phyloP scores from a whole-genome alignment of 2,329 filamentous ascomycete species.

The Cordyceps fumosorosea region DNA sequence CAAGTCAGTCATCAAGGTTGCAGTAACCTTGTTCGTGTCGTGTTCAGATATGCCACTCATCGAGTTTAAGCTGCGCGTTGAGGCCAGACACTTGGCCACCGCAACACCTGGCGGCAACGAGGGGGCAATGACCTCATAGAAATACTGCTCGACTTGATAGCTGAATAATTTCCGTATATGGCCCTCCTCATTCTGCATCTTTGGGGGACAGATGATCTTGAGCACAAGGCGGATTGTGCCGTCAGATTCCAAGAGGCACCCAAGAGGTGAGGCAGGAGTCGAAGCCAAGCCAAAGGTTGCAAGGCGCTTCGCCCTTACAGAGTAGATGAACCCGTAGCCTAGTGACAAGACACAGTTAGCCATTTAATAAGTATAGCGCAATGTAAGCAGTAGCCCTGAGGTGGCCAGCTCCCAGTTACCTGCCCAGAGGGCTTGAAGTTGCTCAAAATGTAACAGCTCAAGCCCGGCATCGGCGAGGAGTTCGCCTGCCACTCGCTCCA shows the following conservation, averaged over 20 bases:
- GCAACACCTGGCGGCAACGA: constrained; percentile 35
- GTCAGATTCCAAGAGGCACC: background rate
- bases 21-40: constrained; percentile 35
- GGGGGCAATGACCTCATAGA: constrained; percentile 53
- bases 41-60: constrained; percentile 17
- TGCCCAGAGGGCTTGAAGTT: constrained; percentile 42
- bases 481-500: background rate
- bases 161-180: constrained; percentile 60
- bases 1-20: constrained; percentile 53
- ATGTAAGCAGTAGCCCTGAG: background rate
- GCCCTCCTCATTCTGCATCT: constrained; percentile 43
- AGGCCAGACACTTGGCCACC: constrained; percentile 45
- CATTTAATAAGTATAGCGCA: background rate
- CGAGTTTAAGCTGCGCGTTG: constrained; percentile 23
- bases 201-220: constrained; percentile 53
- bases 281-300: constrained; percentile 13
- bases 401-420: background rate
- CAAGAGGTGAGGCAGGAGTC: background rate
- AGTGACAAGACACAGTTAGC: background rate
- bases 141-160: constrained; percentile 61
- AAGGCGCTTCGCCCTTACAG: constrained; percentile 37
- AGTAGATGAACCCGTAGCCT: constrained; percentile 50
- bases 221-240: constrained; percentile 41
- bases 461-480: constrained; percentile 34
- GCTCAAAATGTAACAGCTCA: constrained; percentile 31